Base-by-base conservation (phyloP, 2,329 filamentous ascomycete species). In the Aspergillus unguis region DNA sequence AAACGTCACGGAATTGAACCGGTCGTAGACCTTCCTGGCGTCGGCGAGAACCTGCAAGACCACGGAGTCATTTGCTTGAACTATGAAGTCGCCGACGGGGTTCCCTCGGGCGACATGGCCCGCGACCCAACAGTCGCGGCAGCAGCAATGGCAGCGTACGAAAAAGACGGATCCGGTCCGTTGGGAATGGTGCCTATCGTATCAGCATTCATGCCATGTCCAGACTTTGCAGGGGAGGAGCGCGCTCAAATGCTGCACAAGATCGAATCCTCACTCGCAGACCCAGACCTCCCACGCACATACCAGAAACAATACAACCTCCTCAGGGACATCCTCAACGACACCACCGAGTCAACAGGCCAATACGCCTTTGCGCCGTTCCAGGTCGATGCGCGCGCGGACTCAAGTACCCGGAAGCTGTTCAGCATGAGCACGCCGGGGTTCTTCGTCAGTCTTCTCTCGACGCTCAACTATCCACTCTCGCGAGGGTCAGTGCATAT, bases 1-100 rank as follows among this genome's bases (percentile, higher is more conserved):
- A 54, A 68, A 7, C 59, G 62, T 0, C 71, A 72, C 2, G 72
- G 72, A 0, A 72, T 81, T 6, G 57, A 70, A 3, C 64, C 71
- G 10, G 69, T 75, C 33, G 67, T 81, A 11, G 63, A 73, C 28
- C 76, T 75, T 43, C 67, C 73, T 0, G 70, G 70, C 9, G 75
- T 81, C 4, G 79, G 79, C 10, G 74, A 75, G 42, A 79, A 80
- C 54, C 69, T 80, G 44, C 78, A 81, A 57, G 77, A 81, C 40
- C 77, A 78, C 59, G 64, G 50, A 5, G 38, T 59, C n/a, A 50
- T 61, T 7, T 48, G 54, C 4, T 57, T 58, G n/a, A 52, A 49
- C 17, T 62, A 57, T 36, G 58, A 64, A 32, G 58, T 60, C 3
- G 61, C 58, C n/a, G 58, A 67, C 3, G 62, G 60, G 4, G 58